Base-by-base conservation (phyloP, 208 protist genomes). In the Porcisia hertigi region DNA sequence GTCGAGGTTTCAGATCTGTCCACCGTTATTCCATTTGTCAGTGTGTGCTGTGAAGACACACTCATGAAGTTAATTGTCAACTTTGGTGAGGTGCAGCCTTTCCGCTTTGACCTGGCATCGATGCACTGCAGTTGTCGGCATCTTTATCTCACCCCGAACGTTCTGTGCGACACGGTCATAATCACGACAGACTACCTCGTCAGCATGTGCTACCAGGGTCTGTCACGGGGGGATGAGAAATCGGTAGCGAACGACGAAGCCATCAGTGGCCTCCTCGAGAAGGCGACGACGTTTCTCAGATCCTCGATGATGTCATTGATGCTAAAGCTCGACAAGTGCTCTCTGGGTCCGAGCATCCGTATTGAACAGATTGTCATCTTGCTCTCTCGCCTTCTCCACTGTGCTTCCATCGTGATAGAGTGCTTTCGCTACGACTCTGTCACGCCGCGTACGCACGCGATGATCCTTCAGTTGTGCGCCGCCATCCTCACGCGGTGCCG, bases 1-100 rank as follows among this genome's bases (percentile, higher is more conserved):
- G 86, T 75, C 18, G 77, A 87, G 41, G 67, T 82, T 57, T 83
- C 82, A 71, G 73, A 72, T 41, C 88, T 92, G 73, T 45, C 75
- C n/a, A 88, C 74, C 20, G 73, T 88, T 55, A 89, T 89, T 25
- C 92, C 92, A 1, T 92, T 95, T 82, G 80, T 97, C 71, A 82
- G 80, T 30, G 88, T 87, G 25, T 72, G 88, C 39, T 86, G 82
- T 47, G 57, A 71, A 8, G 79, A 85, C 53, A 87, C 86, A 1
- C 82, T 97, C 12, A 79, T 96, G 59, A 94, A 92, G 80, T 69
- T 96, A 4, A 87, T 97, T 65, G 94, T 95, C 30, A 97, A 97
- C 76, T 97, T 97, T 81, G 94, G 94, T 58, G 76, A 85, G 23
- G 85, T 95, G 71, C 74, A 73, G 69, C 89, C 94, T 4, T 97